phyloP scores from a whole-genome alignment of 2,329 filamentous ascomycete species.

The Chaetomium sp. region DNA sequence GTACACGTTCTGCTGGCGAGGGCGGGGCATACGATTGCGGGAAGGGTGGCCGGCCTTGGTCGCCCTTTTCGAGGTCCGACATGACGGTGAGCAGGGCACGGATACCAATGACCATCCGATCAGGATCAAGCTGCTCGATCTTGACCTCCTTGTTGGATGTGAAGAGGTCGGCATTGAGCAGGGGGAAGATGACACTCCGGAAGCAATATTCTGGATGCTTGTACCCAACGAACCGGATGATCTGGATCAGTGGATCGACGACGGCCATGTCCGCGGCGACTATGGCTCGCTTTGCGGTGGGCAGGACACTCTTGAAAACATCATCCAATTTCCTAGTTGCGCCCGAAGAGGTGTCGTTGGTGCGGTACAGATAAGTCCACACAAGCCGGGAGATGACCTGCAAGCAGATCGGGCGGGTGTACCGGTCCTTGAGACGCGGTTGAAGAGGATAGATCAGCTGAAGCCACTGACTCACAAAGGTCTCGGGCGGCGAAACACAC shows the following conservation, averaged over 20 bases:
- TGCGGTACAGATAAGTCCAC: constrained; percentile 91
- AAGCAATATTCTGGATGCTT: constrained; percentile 93
- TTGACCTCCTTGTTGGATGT: constrained; percentile 67
- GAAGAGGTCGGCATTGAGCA: constrained; percentile 91
- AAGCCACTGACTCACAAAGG: constrained; percentile 80
- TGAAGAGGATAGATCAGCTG: constrained; percentile 72
- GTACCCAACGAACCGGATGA: constrained; percentile 90
- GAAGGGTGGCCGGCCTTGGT: constrained; percentile 72
- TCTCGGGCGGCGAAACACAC: constrained; percentile 80
- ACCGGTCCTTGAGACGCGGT: constrained; percentile 75
- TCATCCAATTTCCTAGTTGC: constrained; percentile 81
- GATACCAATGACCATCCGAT: constrained; percentile 96
- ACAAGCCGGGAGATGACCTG: constrained; percentile 84
- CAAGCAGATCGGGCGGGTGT: constrained; percentile 69
- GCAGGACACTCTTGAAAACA: constrained; percentile 76
- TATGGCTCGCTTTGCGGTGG: constrained; percentile 71
- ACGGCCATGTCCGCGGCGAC: constrained; percentile 78
- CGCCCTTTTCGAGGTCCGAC: constrained; percentile 81
- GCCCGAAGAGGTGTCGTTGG: constrained; percentile 61
- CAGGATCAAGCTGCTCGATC: constrained; percentile 89
- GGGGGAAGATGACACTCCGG: constrained; percentile 82
- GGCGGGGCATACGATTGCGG: constrained; percentile 56
- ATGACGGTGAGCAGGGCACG: constrained; percentile 89
- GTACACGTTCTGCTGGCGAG: constrained; percentile 36
- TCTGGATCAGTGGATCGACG: constrained; percentile 83